Evolutionary conservation across 148 eudicot species (phyloP).

Genomic region (Euryodendron excelsum): DNA sequence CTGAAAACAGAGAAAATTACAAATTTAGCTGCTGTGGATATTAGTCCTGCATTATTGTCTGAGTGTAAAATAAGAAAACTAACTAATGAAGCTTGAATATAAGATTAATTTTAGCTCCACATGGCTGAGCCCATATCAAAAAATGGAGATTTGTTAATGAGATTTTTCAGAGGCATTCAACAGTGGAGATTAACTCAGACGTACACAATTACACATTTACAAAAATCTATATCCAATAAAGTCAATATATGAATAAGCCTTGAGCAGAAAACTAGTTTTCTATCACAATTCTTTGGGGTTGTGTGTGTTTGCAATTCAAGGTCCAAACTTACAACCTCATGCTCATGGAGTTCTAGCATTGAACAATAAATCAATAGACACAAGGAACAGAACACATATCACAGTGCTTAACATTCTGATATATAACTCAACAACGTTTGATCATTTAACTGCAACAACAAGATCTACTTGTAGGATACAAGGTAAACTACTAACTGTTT

Average conservation of each 20-base stretch:
- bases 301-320: not conserved
- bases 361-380: not conserved
- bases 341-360: not conserved
- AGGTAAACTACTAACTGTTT: constrained; percentile 55
- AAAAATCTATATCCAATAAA: not conserved
- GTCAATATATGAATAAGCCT: not conserved
- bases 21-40: constrained; percentile 1
- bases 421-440: not conserved
- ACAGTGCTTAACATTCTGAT: not conserved
- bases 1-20: not conserved
- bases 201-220: not conserved
- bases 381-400: not conserved
- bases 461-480: not conserved
- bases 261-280: not conserved
- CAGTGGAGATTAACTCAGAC: not conserved
- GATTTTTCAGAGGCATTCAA: not conserved
- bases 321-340: not conserved
- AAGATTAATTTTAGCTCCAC: not conserved
- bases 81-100: not conserved
- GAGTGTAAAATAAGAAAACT: not conserved
- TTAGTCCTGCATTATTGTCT: not conserved
- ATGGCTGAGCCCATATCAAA: not conserved
- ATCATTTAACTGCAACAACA: not conserved
- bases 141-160: not conserved
- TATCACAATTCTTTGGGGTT: not conserved